Conservation (phyloP, 176 grass and related monocot genomes). For the Aegilops umbellulata region DNA sequence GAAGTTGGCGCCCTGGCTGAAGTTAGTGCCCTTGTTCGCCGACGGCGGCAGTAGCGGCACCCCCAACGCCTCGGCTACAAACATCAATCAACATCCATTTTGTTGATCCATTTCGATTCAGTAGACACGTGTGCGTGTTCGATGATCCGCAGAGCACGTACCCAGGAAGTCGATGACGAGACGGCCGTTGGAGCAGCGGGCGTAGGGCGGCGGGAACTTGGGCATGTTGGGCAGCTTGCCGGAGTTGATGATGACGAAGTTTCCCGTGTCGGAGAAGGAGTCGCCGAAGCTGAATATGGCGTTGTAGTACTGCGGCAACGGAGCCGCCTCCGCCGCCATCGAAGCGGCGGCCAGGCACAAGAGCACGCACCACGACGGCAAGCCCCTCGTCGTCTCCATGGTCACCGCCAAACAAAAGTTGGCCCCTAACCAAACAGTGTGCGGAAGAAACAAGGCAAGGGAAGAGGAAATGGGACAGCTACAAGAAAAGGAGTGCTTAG, state of each 20-base stretch:
- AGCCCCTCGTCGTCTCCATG: not conserved
- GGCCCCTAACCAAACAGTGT: not conserved
- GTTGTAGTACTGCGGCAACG: slow-evolving; percentile 14
- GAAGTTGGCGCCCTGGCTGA: slow-evolving; percentile 85
- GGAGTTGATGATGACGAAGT: slow-evolving; percentile 39
- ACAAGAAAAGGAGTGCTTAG: no score
- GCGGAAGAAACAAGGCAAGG: no score
- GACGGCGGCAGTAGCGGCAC: slow-evolving; percentile 62
- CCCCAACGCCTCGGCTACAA: slow-evolving; percentile 60
- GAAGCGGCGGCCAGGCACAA: not conserved
- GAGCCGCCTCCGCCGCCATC: slow-evolving; percentile 51
- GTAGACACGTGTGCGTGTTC: not conserved
- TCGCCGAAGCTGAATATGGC: no score
- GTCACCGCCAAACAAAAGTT: not conserved
- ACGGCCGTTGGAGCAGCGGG: slow-evolving; percentile 32
- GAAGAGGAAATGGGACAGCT: not conserved
- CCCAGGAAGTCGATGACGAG: slow-evolving; percentile 78
- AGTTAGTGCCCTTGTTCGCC: slow-evolving; percentile 53
- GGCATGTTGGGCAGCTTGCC: slow-evolving; percentile 53
- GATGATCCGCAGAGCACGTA: not conserved
- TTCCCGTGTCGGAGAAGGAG: no score
- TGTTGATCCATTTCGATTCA: not conserved
- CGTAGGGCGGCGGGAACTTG: slow-evolving; percentile 59
- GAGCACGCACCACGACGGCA: not conserved
- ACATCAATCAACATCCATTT: no score